These are phyloP conservation scores for Ceratocystis destructans DNA, from an alignment of 2,329 filamentous ascomycete genomes.

Conservation along the genomic window DNA sequence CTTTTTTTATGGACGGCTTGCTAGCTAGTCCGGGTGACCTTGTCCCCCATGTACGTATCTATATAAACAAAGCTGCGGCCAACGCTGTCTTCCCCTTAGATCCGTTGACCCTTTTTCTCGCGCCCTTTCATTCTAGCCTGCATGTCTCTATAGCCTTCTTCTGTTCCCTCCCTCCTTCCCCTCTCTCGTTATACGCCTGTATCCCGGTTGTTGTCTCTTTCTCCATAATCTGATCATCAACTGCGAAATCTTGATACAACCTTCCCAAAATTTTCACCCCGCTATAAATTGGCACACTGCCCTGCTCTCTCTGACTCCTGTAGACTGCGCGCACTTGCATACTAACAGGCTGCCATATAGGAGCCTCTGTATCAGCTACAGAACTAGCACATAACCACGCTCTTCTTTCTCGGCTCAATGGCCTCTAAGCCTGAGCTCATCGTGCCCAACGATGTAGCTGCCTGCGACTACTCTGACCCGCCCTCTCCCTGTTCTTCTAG, in stretches of 20 bases:
- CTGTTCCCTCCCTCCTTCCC: background rate
- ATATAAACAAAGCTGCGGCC: background rate
- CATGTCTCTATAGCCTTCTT: background rate
- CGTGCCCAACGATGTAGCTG: slow-evolving; percentile 29
- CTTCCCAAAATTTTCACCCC: slow-evolving; percentile 1
- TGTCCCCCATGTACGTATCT: background rate
- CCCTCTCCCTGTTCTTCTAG: slow-evolving; percentile 22
- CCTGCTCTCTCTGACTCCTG: background rate
- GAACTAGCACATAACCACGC: background rate
- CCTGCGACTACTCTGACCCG: slow-evolving; percentile 20
- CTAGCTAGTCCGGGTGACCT: background rate
- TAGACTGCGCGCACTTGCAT: background rate
- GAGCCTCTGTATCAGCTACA: background rate
- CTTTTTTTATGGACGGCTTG: background rate
- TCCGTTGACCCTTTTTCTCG: background rate
- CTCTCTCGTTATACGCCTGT: background rate
- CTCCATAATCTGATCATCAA: background rate
- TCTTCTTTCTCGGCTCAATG: slow-evolving; percentile 14
- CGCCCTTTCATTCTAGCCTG: background rate
- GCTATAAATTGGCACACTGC: background rate
- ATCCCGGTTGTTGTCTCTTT: slow-evolving; percentile 6
- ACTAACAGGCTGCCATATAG: background rate
- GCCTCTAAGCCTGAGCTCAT: slow-evolving; percentile 25
- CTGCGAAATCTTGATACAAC: background rate
- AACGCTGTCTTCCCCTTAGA: background rate